phyloP scores from a whole-genome alignment of 192 early-diverging fungal genomes.

The Dissophora ornata region DNA sequence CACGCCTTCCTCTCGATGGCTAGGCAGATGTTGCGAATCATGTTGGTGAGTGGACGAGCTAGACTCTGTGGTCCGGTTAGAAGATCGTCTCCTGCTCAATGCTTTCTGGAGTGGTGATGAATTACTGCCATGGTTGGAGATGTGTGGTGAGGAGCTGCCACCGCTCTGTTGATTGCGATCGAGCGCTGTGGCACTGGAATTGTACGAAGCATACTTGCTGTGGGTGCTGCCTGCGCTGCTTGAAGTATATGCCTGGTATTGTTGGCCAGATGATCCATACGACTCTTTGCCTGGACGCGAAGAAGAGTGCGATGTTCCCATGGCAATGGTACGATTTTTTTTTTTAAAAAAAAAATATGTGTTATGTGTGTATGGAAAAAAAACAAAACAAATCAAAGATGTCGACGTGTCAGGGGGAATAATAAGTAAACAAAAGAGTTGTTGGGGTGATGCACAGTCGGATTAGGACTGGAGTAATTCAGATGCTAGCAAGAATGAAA shows the following conservation, averaged over 20 bases:
- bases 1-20: conserved; percentile 27
- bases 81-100: conserved; percentile 38
- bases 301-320: conserved; percentile 37
- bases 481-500: background rate
- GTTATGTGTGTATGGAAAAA: background rate
- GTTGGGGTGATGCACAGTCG: no score
- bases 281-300: conserved; percentile 25
- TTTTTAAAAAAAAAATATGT: background rate
- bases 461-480: background rate
- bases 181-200: conserved; percentile 15
- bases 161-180: conserved; percentile 1
- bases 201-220: conserved; percentile 16
- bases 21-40: conserved; percentile 9
- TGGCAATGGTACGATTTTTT: conserved; percentile 3
- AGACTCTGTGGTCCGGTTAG: conserved; percentile 13
- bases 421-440: no score
- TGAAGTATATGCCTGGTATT: background rate
- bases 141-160: background rate
- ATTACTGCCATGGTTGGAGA: background rate
- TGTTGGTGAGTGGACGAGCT: background rate
- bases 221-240: background rate
- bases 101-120: conserved; percentile 21
- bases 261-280: background rate
- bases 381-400: background rate
- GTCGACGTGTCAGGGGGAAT: no score